Evolutionary conservation across 768 basidiomycete species (phyloP), one percentile per base, ranked within the genome.

Genomic region (Termitomyces sp.): DNA sequence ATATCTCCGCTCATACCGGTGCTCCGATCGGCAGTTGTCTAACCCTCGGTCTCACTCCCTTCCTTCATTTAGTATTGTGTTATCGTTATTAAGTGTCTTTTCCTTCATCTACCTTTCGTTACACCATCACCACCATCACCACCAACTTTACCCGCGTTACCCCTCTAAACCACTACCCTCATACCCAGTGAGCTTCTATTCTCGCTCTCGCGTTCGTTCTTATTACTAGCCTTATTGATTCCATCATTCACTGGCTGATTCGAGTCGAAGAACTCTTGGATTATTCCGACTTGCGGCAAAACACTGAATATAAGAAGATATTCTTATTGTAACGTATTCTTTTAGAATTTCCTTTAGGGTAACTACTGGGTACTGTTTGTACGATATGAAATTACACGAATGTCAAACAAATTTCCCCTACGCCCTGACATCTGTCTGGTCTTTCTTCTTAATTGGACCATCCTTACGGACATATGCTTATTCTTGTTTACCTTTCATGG

Each of bases 281-380:
- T 54, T 54, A 57, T 43, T 56, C 38, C 51, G 48, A 53, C 56
- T 57, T 54, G 40, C 42, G 41, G 56, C 56, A 40, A 59, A 42
- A 53, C 43, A 62, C 53, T 47, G 48, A 54, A 55, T 60, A 61
- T 49, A 48, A 59, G 59, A 56, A 54, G 31, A 30, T 64, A 64
- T 64, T 60, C 59, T 64, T 62, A 62, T 64, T 64, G 59, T 51
- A 64, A 50, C 57, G 45, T 60, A 62, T 60, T 59, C 56, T 45
- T 35, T 43, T 49, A 23, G 41, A 30, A 41, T 49, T 46, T 52
- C 49, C 50, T 55, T 30, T 30, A 14, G 33, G 38, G 26, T 30
- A 46, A n/a, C 26, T 46, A 38, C 35, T 55, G 54, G 60, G 54
- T 43, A 33, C 5, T 57, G 57, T 59, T 57, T 64, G 56, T 60